phyloP scores from a whole-genome alignment of 2,329 filamentous ascomycete genomes.

The Gliomastix tumulicola region DNA sequence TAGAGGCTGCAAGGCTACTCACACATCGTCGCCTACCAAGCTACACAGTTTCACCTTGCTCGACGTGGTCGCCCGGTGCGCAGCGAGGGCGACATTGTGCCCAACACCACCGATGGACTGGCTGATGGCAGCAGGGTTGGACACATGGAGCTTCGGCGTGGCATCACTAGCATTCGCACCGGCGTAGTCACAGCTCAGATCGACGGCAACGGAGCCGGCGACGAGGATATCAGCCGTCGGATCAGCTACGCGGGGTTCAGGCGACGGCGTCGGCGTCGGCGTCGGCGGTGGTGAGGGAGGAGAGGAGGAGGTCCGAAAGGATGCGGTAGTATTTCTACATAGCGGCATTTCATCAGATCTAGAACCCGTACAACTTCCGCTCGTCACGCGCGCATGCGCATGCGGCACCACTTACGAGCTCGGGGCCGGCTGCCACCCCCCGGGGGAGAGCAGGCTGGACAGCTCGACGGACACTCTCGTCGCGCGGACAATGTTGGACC shows the following conservation, averaged over 20 bases:
- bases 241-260: slow-evolving; percentile 1
- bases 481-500: slow-evolving; percentile 45
- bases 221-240: slow-evolving; percentile 64
- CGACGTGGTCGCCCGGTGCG: slow-evolving; percentile 57
- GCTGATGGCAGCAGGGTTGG: slow-evolving; percentile 74
- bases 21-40: slow-evolving; percentile 72
- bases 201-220: slow-evolving; percentile 83
- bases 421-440: slow-evolving; percentile 14
- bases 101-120: slow-evolving; percentile 89
- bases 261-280: not conserved
- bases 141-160: slow-evolving; percentile 61
- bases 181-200: slow-evolving; percentile 74
- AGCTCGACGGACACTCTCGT: slow-evolving; percentile 48
- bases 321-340: too few species aligned
- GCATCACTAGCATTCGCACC: slow-evolving; percentile 14
- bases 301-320: not conserved
- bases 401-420: slow-evolving; percentile 28
- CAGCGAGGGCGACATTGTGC: slow-evolving; percentile 82
- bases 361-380: too few species aligned
- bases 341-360: too few species aligned
- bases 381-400: too few species aligned
- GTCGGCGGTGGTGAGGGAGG: not conserved
- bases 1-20: too few species aligned
- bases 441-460: slow-evolving; percentile 30
- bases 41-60: slow-evolving; percentile 68